Evolutionary conservation across 805 yeast genomes (phyloP).

Genomic region (Sugiyamaella boreocaroliniensis): DNA sequence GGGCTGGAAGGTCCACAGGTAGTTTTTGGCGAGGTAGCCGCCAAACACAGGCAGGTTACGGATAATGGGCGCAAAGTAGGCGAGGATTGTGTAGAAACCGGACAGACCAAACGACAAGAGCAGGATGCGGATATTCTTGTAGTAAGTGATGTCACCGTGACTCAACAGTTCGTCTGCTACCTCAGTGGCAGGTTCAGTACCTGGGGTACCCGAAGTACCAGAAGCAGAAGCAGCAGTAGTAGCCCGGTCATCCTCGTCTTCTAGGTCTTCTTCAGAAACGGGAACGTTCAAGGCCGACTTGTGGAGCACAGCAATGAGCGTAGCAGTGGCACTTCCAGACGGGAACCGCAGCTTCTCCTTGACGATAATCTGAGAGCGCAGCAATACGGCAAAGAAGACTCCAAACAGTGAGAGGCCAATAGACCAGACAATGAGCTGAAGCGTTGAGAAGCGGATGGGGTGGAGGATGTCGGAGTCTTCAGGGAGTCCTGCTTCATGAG

Average conservation of each 20-base stretch:
- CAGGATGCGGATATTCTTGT: conserved; percentile 55
- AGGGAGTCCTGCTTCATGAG: conserved; percentile 66
- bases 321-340: conserved; percentile 93
- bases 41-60: conserved; percentile 76
- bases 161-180: conserved; percentile 5
- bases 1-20: conserved; percentile 86
- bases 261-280: conserved; percentile 7
- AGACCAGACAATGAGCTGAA: conserved; percentile 72
- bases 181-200: neutral
- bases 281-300: conserved; percentile 32
- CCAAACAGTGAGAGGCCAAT: conserved; percentile 88
- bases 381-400: conserved; percentile 87
- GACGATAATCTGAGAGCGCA: conserved; percentile 80
- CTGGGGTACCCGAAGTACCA: conserved; percentile 13
- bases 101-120: conserved; percentile 58
- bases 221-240: conserved; percentile 7
- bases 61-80: conserved; percentile 69
- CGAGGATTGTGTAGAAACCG: conserved; percentile 59
- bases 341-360: conserved; percentile 87
- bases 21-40: conserved; percentile 45
- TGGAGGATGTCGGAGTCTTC: conserved; percentile 3
- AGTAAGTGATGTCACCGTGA: conserved; percentile 22
- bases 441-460: conserved; percentile 34
- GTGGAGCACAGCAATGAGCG: conserved; percentile 80
- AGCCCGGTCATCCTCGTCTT: conserved; percentile 14